A percentile compares a stretch with the other conserved stretches of the same genome.
phyloP scores from a whole-genome alignment of 331 rosid genomes.

The Acacia pycnantha region DNA sequence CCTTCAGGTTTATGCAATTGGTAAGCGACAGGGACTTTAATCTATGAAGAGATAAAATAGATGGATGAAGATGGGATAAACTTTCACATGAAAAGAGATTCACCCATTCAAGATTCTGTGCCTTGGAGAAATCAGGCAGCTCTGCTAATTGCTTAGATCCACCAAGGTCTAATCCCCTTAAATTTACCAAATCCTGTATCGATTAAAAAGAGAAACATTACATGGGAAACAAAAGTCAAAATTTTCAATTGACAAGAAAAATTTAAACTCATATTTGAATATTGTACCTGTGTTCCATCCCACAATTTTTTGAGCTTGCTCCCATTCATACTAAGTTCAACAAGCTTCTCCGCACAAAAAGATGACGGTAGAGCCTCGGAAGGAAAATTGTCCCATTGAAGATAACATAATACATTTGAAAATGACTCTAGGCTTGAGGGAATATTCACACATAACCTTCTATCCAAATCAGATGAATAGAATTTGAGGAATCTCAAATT shows the following conservation, averaged over 20 bases:
- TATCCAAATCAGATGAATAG: neutral
- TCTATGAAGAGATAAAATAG: neutral
- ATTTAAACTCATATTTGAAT: neutral
- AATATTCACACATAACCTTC: neutral
- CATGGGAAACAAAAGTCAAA: neutral
- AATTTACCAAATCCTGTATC: neutral
- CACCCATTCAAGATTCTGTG: neutral
- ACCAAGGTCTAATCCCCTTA: neutral
- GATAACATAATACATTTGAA: neutral
- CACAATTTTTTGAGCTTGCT: too few species aligned
- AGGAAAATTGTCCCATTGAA: neutral
- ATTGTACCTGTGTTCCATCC: too few species aligned
- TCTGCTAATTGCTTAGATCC: neutral
- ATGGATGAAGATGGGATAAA: neutral
- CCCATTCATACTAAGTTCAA: conserved; percentile 2
- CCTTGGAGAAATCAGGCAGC: neutral
- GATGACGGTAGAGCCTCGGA: neutral
- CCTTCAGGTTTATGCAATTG: neutral
- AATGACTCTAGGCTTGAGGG: neutral
- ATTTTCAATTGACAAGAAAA: neutral
- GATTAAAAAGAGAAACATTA: neutral
- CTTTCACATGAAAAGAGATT: neutral
- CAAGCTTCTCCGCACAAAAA: neutral
- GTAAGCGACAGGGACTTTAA: neutral
- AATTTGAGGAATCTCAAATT: too few species aligned